These are phyloP conservation scores for Naganishia albida DNA, from an alignment of 1,284 basidiomycete species.

Conservation along the genomic window DNA sequence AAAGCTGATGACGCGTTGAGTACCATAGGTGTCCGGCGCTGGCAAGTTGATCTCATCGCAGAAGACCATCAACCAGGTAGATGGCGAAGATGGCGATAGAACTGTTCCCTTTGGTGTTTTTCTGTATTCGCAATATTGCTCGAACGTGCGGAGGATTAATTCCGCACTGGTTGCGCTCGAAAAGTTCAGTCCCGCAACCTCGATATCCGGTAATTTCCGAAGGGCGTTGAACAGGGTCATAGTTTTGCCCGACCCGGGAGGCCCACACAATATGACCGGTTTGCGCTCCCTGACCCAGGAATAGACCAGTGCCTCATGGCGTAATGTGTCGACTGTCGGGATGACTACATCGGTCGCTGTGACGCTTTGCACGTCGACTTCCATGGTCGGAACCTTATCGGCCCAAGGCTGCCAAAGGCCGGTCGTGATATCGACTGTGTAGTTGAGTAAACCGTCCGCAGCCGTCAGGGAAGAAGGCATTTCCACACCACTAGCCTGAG, in stretches of 20 bases:
- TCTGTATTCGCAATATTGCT: slow-evolving; percentile 98
- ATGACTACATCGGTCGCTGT: slow-evolving; percentile 96
- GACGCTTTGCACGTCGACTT: slow-evolving; percentile 95
- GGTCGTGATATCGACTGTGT: slow-evolving; percentile 81
- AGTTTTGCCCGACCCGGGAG: slow-evolving; percentile 98
- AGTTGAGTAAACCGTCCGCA: slow-evolving; percentile 89
- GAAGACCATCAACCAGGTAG: slow-evolving; percentile 97
- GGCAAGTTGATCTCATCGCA: slow-evolving; percentile 99
- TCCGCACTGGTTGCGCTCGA: slow-evolving; percentile 98
- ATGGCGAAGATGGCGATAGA: slow-evolving; percentile 89
- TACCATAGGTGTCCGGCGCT: slow-evolving; percentile 96
- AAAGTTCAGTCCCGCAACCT: slow-evolving; percentile 98
- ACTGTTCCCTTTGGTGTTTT: slow-evolving; percentile 97
- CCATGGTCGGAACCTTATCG: slow-evolving; percentile 85
- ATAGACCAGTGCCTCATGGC: slow-evolving; percentile 97
- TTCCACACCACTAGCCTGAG: slow-evolving; percentile 83
- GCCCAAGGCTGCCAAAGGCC: slow-evolving; percentile 94
- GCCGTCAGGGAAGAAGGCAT: slow-evolving; percentile 66
- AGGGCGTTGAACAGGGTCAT: slow-evolving; percentile 99
- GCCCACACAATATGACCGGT: slow-evolving; percentile 96
- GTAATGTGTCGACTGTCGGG: slow-evolving; percentile 96
- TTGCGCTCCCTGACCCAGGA: slow-evolving; percentile 99
- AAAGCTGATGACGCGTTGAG: slow-evolving; percentile 97
- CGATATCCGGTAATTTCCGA: slow-evolving; percentile 96
- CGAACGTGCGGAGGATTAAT: slow-evolving; percentile 97